phyloP scores from a whole-genome alignment of 108 stramenopile genomes.

The Asterionellopsis glacialis region DNA sequence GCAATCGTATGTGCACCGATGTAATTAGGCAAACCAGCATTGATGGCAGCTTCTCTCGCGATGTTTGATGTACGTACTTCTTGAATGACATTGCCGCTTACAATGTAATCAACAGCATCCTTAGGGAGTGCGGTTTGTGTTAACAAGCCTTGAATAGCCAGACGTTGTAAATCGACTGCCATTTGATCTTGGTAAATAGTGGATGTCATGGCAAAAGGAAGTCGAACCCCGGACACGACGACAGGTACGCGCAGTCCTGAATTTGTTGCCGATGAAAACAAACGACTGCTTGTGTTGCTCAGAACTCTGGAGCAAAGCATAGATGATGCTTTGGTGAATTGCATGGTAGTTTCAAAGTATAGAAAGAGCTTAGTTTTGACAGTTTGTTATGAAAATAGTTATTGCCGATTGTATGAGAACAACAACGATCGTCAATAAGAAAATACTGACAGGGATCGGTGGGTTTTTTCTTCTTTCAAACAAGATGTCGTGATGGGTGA shows the following conservation, averaged over 20 bases:
- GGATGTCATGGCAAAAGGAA: slow-evolving; percentile 89
- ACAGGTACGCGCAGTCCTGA: slow-evolving; percentile 25
- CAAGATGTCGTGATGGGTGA: too few species aligned
- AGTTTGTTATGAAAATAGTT: too few species aligned
- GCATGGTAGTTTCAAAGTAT: too few species aligned
- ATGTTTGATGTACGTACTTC: slow-evolving; percentile 94
- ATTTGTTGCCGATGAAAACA: too few species aligned
- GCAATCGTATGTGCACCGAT: slow-evolving; percentile 95
- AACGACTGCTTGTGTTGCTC: too few species aligned
- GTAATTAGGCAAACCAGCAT: slow-evolving; percentile 87
- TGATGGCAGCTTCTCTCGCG: slow-evolving; percentile 92
- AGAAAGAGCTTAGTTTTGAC: too few species aligned
- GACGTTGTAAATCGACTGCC: slow-evolving; percentile 93
- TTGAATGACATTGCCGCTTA: slow-evolving; percentile 94
- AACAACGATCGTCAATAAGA: too few species aligned
- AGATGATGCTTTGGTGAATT: too few species aligned
- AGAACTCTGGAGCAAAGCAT: too few species aligned
- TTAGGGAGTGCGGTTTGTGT: slow-evolving; percentile 92
- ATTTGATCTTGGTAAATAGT: slow-evolving; percentile 93
- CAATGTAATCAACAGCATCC: slow-evolving; percentile 86
- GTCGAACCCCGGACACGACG: slow-evolving; percentile 91
- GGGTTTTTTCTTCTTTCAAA: too few species aligned
- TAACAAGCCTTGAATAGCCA: slow-evolving; percentile 90
- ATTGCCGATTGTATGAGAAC: too few species aligned
- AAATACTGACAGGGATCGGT: too few species aligned